Base-by-base conservation (phyloP, 352 stramenopile genomes). In the Globisporangium perplexum region DNA sequence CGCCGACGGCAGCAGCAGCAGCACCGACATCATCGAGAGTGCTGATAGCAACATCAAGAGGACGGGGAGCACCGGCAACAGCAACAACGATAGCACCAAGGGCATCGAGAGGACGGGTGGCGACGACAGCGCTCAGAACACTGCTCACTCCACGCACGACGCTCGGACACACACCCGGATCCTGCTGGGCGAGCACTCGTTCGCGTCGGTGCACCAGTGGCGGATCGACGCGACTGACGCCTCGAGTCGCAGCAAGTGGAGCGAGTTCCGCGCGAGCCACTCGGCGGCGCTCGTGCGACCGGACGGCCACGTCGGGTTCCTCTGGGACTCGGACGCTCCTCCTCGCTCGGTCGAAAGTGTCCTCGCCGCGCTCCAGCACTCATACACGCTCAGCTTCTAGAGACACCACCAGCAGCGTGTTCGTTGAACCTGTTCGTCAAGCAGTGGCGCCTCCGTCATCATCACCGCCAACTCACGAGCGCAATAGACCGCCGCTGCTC, bases 231-330 rank as follows among this genome's bases (percentile, higher is more conserved):
- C 68, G 30, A 5, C 26, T 5, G 61, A 69, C n/a, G 42, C 47
- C 6, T 44, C 28, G 8, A 63, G 57, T 39, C 60, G 48, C 24
- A 55, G 67, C 8, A 52, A 70, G 42, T 86, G 78, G 78, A 20
- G 26, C 2, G 59, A 57, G 41, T 92, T 92, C 43, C 57, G 62
- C 10, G 2, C 39, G 10, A 54, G 44, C 10, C 59, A 73, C 17
- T 47, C 50, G 2, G 82, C 77, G 26, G 68, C 72, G 31, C 68
- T 96, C 23, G 61, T 96, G 20, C 83, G 86, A 50, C 86, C 86
- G 11, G 86, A 96, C 57, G 82, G 83, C 31, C 83, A 94, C 53
- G 58, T 96, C 38, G 83, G 72, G n/a, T 66, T 54, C 7, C 48
- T 93, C 14, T 94, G 83, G 76, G 55, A 54, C 15, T 39, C 48